phyloP scores from a whole-genome alignment of 108 stramenopile species.

The Cyclostephanos invisitatus region DNA sequence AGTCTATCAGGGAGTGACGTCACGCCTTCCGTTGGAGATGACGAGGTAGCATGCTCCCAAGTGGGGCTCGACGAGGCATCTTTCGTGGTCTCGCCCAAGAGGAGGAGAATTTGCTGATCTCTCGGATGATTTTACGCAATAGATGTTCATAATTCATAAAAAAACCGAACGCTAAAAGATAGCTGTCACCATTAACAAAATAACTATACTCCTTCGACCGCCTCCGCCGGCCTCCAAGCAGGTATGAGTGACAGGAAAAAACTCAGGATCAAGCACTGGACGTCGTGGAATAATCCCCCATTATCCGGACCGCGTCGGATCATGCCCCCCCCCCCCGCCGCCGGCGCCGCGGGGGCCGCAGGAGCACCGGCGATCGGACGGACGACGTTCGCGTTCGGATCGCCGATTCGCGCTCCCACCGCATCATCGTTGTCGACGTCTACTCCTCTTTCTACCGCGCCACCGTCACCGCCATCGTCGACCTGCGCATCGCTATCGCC shows the following conservation, averaged over 20 bases:
- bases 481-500: too few species aligned
- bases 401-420: not conserved
- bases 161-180: not conserved
- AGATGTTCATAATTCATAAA: not conserved
- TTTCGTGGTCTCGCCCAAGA: not conserved
- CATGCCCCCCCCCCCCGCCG: slow-evolving; percentile 9
- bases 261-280: slow-evolving; percentile 42
- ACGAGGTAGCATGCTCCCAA: not conserved
- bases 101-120: not conserved
- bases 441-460: not conserved
- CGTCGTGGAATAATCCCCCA: slow-evolving; percentile 37
- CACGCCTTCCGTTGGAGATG: not conserved
- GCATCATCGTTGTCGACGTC: not conserved
- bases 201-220: slow-evolving; percentile 2
- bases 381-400: not conserved
- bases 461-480: not conserved
- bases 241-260: slow-evolving; percentile 47
- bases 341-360: not conserved
- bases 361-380: not conserved
- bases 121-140: not conserved
- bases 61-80: not conserved
- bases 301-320: slow-evolving; percentile 27
- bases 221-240: slow-evolving; percentile 44
- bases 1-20: not conserved
- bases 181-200: not conserved